Evolutionary conservation across 345 rosid species (phyloP), one percentile per base, ranked within the genome.

Genomic region (Eucalyptus pumila): DNA sequence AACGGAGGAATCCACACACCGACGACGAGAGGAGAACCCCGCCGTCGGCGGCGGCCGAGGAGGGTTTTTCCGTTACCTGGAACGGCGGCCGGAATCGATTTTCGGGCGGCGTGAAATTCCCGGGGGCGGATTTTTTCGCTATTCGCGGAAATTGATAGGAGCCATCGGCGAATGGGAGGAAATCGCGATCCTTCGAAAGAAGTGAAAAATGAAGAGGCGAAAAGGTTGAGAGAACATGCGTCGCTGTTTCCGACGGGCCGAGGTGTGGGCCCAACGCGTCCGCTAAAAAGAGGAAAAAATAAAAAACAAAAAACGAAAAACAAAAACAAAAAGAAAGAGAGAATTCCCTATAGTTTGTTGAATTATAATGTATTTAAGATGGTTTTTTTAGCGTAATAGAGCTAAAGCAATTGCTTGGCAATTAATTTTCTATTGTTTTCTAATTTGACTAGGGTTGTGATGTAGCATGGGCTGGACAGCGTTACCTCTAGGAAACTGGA

Each of bases 231-330:
- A 6, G 87, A 86, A 86, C 45, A 44, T 32, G 87, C 58, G 6
- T 86, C 62, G 54, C 87, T 86, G 26, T 86, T 86, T 47, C 87
- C 87, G 62, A 86, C 87, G 87, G 60, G 65, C 42, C 62, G 54
- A 24, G 65, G 17, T 86, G 27, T 15, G 30, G 56, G 67, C 45
- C 83, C 83, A 37, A 5, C 26, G 9, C 47, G 24, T 24, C 42
- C 9, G 2, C 83, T 21, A 1, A 76, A 76, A 37, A 37, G 26
- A 34, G 1, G 5, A 14, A 14, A 65, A 65, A 14, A 14, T 0
- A 1, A 8, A 1, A 8, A n/a, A n/a, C n/a, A n/a, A n/a, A 3
- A 52, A 7, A 52, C 0, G 3, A 8, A 54, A 10, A 23, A 56
- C 1, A 51, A 12, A 62, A 62, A 62, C 4, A 62, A 62, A 27